Evolutionary conservation across 257 asterid species (phyloP), one percentile per base, ranked within the genome.

Genomic region (Solanum bulbocastanum): DNA sequence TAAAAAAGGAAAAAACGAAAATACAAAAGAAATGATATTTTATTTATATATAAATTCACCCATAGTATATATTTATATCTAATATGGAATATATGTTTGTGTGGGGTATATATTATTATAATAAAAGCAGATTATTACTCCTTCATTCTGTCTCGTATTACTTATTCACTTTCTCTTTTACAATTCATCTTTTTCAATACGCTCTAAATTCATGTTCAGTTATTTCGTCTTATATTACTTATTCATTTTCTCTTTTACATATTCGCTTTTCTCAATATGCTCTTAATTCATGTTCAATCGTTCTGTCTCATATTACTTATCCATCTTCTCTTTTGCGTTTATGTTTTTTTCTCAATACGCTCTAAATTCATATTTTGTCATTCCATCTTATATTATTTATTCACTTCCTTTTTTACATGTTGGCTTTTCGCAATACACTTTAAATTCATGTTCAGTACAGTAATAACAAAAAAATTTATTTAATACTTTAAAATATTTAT

Each of bases 1-100:
- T 92, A 88, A 88, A 84, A 87, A 90, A 84, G 82, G 86, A 33
- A 88, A 86, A 68, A 36, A 56, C 25, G 72, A 72, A 60, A 12
- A 32, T 81, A 76, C 44, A 60, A 18, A 56, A 86, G 85, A n/a
- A 76, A 37, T 79, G 22, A 58, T 84, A 49, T 71, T 87, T 75
- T 65, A 25, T 69, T n/a, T 62, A 23, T 69, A 69, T 30, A 66
- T 66, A 25, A 25, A 25, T 66, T 81, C 39, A 44, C 73, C 39
- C 40, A 58, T n/a, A 86, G 44, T 85, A 85, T 42, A 83, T 88
- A 42, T 36, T 16, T 39, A n/a, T 71, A 79, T 27, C 86, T 46
- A 85, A 84, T 88, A 35, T 79, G 68, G 79, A 83, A 66, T 83
- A 90, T 89, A 87, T 69, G 83, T 62, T 74, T 68, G 71, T 90